Conservation (phyloP, 257 asterid genomes). For the Vinca minor region DNA sequence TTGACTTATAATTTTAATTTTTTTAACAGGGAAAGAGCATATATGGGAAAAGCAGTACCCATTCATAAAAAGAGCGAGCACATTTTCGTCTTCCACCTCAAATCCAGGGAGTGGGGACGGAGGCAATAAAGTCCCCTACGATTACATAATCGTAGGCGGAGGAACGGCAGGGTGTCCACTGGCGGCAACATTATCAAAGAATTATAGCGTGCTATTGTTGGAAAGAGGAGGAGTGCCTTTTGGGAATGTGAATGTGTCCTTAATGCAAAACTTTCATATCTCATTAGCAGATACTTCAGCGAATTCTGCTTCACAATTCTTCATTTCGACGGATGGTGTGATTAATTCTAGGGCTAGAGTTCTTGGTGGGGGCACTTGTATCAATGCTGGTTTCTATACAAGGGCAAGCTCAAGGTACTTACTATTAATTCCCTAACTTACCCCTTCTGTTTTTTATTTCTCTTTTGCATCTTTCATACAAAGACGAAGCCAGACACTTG, state of each 20-base stretch:
- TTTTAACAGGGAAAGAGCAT: constrained; percentile 14
- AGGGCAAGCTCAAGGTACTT: constrained; percentile 87
- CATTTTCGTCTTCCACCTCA: constrained; percentile 21
- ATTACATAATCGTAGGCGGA: constrained; percentile 86
- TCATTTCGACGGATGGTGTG: constrained; percentile 88
- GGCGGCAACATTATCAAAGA: constrained; percentile 73
- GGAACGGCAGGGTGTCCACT: constrained; percentile 97
- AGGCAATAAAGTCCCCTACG: constrained; percentile 29
- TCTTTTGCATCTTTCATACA: too few species aligned
- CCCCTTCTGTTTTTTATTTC: neutral
- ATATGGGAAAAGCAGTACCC: constrained; percentile 32
- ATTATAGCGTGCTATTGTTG: constrained; percentile 59
- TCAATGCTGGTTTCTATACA: constrained; percentile 92
- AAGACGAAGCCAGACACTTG: too few species aligned
- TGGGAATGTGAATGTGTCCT: constrained; percentile 66
- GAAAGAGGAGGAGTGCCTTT: constrained; percentile 95
- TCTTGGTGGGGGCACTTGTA: constrained; percentile 79
- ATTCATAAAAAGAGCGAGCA: constrained; percentile 32
- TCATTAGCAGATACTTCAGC: constrained; percentile 68
- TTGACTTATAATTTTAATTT: neutral
- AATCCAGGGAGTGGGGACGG: neutral
- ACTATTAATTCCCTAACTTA: constrained; percentile 1
- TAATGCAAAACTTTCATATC: constrained; percentile 74
- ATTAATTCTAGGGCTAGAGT: constrained; percentile 76
- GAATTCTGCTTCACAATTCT: constrained; percentile 77